These are phyloP conservation scores for Macrotyloma uniflorum DNA, from an alignment of 306 rosid genomes.

Conservation along the genomic window DNA sequence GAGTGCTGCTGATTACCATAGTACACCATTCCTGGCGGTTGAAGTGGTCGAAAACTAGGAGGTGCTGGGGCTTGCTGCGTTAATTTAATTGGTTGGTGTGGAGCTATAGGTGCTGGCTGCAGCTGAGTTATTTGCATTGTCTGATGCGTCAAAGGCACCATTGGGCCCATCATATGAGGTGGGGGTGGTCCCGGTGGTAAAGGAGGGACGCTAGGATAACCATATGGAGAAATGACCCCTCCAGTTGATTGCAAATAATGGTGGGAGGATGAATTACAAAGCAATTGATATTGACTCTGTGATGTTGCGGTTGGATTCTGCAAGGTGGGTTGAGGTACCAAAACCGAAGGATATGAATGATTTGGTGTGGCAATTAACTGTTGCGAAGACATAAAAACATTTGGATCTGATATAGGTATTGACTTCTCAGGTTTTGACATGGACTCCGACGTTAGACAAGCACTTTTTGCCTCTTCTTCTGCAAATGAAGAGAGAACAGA, in stretches of 20 bases:
- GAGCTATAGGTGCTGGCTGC: conserved; percentile 41
- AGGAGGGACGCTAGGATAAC: conserved; percentile 62
- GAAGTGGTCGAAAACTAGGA: conserved; percentile 70
- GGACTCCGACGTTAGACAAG: conserved; percentile 58
- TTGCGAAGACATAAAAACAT: conserved; percentile 61
- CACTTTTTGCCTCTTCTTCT: conserved; percentile 79
- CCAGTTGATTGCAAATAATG: conserved; percentile 69
- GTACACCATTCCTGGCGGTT: conserved; percentile 69
- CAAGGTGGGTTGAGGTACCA: conserved; percentile 56
- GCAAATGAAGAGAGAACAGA: conserved; percentile 90
- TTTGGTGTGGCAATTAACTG: conserved; percentile 52
- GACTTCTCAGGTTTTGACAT: conserved; percentile 56
- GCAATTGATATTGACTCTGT: conserved; percentile 72
- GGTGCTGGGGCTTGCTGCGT: conserved; percentile 54
- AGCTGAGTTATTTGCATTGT: conserved; percentile 55
- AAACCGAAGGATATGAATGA: conserved; percentile 64
- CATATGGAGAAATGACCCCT: conserved; percentile 64
- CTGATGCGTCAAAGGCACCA: conserved; percentile 59
- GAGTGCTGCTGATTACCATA: conserved; percentile 64
- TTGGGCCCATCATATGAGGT: conserved; percentile 58
- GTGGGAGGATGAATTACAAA: conserved; percentile 61
- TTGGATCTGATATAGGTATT: conserved; percentile 55
- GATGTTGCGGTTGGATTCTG: conserved; percentile 63
- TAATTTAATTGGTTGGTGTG: conserved; percentile 39
- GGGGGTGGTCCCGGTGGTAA: conserved; percentile 63